phyloP scores from a whole-genome alignment of 306 rosid genomes.

The Herpetospermum pedunculosum region DNA sequence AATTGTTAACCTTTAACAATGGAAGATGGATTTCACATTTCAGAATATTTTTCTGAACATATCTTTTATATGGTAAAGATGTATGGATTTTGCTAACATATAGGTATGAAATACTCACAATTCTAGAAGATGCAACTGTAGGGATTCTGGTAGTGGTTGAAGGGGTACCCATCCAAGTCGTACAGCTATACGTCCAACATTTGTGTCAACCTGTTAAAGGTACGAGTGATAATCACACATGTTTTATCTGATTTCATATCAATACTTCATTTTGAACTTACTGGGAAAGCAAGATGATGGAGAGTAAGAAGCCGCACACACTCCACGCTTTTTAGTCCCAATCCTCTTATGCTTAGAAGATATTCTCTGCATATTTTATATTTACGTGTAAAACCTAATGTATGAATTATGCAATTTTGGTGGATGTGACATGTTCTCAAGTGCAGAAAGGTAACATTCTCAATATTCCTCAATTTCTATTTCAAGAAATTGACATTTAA shows the following conservation, averaged over 20 bases:
- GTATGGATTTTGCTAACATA: constrained; percentile 2
- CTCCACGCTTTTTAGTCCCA: constrained; percentile 97
- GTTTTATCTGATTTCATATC: constrained; percentile 10
- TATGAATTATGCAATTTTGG: background rate
- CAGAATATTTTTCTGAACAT: background rate
- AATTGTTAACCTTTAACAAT: background rate
- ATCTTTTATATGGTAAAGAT: background rate
- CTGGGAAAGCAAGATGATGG: constrained; percentile 99
- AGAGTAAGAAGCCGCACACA: constrained; percentile 97
- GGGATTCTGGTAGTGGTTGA: constrained; percentile 97
- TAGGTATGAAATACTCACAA: constrained; percentile 44
- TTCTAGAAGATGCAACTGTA: constrained; percentile 97
- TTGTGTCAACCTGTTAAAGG: constrained; percentile 84
- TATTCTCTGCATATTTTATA: constrained; percentile 51
- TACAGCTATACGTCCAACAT: constrained; percentile 98
- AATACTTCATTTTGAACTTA: constrained; percentile 34
- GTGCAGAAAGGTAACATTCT: background rate
- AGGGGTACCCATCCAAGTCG: constrained; percentile 99
- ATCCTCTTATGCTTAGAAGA: constrained; percentile 80
- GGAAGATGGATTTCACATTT: background rate
- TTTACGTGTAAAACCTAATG: background rate
- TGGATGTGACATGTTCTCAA: background rate
- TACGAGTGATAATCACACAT: constrained; percentile 8
- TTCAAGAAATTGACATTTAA: constrained; percentile 15
- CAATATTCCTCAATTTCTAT: constrained; percentile 6